These are phyloP conservation scores for Candida gigantensis DNA, from an alignment of 1,139 yeast genomes.

Conservation along the genomic window DNA sequence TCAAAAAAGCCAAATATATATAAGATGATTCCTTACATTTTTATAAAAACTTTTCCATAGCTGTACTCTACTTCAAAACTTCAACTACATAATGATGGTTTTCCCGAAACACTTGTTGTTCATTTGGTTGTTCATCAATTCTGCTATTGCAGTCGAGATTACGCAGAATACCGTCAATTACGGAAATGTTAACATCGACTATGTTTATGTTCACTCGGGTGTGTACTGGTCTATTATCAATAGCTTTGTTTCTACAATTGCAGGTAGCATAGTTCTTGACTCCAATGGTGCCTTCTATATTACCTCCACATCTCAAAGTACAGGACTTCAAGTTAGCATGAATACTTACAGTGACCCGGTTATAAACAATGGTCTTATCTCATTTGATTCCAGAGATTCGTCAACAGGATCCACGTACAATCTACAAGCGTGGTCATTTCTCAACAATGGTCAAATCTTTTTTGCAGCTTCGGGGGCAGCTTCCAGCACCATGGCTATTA, in stretches of 20 bases:
- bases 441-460: constrained; percentile 31
- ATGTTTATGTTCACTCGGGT: constrained; percentile 25
- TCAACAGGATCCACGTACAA: constrained; percentile 21
- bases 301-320: constrained; percentile 1
- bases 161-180: constrained; percentile 11
- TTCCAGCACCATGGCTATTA: constrained; percentile 21
- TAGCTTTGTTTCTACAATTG: constrained; percentile 24
- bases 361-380: constrained; percentile 25
- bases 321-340: constrained; percentile 16
- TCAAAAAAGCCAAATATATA: no score
- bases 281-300: constrained; percentile 27
- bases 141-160: constrained; percentile 5
- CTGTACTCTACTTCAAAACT: no score
- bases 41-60: no score
- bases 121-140: no score
- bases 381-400: constrained; percentile 23
- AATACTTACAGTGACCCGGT: constrained; percentile 16
- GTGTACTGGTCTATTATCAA: constrained; percentile 36
- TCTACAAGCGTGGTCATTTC: constrained; percentile 22
- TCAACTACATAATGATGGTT: no score
- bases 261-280: constrained; percentile 21
- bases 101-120: no score
- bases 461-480: constrained; percentile 26
- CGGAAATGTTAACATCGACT: constrained; percentile 24
- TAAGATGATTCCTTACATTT: no score